Evolutionary conservation across 2,329 filamentous ascomycete species (phyloP), one percentile per base, ranked within the genome.

Genomic region (Teratosphaeria destructans): DNA sequence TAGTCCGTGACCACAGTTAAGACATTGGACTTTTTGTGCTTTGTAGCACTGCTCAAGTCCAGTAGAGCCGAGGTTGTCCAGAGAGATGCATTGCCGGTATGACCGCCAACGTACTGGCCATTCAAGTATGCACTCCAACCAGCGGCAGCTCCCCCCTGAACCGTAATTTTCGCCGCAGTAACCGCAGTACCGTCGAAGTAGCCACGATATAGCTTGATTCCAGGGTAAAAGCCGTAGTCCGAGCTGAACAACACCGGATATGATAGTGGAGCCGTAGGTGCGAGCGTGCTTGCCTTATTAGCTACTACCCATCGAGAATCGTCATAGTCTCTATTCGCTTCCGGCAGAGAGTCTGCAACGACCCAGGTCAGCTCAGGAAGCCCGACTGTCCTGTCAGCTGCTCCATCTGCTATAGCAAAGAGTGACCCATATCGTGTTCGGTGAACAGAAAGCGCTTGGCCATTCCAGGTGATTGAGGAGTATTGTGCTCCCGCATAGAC

Each of bases 121-220:
- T 86, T 85, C 0, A 85, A 70, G 77, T 79, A 85, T 26, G 78
- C 81, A 3, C 77, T 81, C 72, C 78, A 85, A 16, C 82, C 82
- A 60, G 82, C 82, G 2, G 81, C 81, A 32, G 74, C 71, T 23
- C 82, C 82, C 26, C 82, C 82, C 14, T 78, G 78, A 34, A 82
- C 68, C 59, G 81, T 76, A n/a, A 85, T 74, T 61, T 76, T 78
- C 3, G 81, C 73, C 0, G 73, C 75, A 0, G 74, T 78, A 32
- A 70, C 69, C 14, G 19, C 8, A 5, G 66, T 59, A 3, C 70
- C 72, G 2, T 72, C 65, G 57, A 77, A 77, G 64, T 71, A 70
- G 3, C 72, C 75, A n/a, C 75, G 73, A 68, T 73, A 77, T 57
- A 77, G 66, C 55, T 75, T 68, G 63, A 72, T 72, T 61, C 69